phyloP scores from a whole-genome alignment of 2,329 filamentous ascomycete genomes.

The Hypocreales sp. region DNA sequence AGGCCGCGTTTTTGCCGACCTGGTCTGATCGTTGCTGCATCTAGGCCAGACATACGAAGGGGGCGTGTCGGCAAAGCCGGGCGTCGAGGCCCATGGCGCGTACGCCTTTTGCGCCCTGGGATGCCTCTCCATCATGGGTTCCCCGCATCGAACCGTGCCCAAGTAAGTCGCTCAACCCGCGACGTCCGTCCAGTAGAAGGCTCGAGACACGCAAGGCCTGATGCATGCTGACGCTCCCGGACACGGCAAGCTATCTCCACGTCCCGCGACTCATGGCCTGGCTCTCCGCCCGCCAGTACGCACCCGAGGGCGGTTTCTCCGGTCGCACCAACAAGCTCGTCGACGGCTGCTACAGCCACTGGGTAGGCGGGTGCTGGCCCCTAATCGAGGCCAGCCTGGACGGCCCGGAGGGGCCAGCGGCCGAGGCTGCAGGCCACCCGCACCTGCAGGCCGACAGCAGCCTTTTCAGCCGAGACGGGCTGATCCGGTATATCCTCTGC shows the following conservation, averaged over 20 bases:
- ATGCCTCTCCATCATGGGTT: constrained; percentile 72
- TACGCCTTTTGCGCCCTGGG: constrained; percentile 92
- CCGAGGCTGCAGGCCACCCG: constrained; percentile 12
- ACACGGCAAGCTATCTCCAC: constrained; percentile 50
- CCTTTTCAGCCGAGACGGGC: constrained; percentile 68
- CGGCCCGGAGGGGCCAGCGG: constrained; percentile 23
- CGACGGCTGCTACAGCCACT: constrained; percentile 96
- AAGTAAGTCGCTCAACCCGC: constrained; percentile 34
- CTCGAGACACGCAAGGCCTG: constrained; percentile 9
- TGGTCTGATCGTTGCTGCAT: constrained; percentile 6
- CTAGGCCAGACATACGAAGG: constrained; percentile 87
- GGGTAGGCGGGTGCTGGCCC: constrained; percentile 92
- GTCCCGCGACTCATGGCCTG: constrained; percentile 65
- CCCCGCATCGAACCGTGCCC: constrained; percentile 58
- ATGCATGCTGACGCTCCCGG: constrained; percentile 16
- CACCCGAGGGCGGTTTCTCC: constrained; percentile 82
- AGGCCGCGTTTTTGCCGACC: background rate
- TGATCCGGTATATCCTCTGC: constrained; percentile 77
- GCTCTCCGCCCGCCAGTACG: constrained; percentile 79
- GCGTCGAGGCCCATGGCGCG: constrained; percentile 84
- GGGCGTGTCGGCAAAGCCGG: constrained; percentile 74
- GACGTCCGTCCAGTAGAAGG: constrained; percentile 15
- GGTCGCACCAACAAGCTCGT: constrained; percentile 96
- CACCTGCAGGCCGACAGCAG: constrained; percentile 20
- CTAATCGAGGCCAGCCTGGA: constrained; percentile 67